Evolutionary conservation across 129 eudicot genomes (phyloP).

Genomic region (Centella asiatica): DNA sequence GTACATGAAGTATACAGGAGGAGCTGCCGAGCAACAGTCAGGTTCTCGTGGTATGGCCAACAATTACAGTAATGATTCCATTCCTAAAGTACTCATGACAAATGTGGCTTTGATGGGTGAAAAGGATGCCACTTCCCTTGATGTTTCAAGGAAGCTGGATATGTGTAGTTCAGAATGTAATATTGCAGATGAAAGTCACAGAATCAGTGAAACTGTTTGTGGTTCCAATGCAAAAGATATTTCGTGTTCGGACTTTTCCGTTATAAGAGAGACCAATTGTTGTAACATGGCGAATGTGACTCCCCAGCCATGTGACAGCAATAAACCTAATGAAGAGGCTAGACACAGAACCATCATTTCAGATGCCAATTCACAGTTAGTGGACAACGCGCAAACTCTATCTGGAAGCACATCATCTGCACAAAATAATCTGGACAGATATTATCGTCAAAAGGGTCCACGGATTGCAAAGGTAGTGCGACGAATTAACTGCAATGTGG

Average conservation of each 20-base stretch:
- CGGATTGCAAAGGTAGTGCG: slow-evolving; percentile 92
- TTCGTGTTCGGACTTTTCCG: slow-evolving; percentile 14
- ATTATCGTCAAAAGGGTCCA: slow-evolving; percentile 76
- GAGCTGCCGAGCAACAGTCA: slow-evolving; percentile 6
- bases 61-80: slow-evolving; percentile 6
- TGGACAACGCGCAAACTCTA: slow-evolving; percentile 24
- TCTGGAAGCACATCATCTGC: slow-evolving; percentile 38
- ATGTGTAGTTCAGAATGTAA: slow-evolving; percentile 13
- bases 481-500: slow-evolving; percentile 77
- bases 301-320: slow-evolving; percentile 22
- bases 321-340: slow-evolving; percentile 28
- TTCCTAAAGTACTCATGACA: background rate
- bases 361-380: slow-evolving; percentile 28
- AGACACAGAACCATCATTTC: slow-evolving; percentile 32
- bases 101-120: slow-evolving; percentile 19
- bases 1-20: slow-evolving; percentile 9
- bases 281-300: slow-evolving; percentile 21
- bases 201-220: slow-evolving; percentile 20
- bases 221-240: slow-evolving; percentile 21
- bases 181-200: slow-evolving; percentile 29
- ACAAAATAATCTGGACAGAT: slow-evolving; percentile 49
- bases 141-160: slow-evolving; percentile 8
- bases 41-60: slow-evolving; percentile 6
- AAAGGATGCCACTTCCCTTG: slow-evolving; percentile 11
- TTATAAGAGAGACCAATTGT: slow-evolving; percentile 12